Base-by-base conservation (phyloP, 768 basidiomycete genomes). In the Porpolomopsis calyptriformis region DNA sequence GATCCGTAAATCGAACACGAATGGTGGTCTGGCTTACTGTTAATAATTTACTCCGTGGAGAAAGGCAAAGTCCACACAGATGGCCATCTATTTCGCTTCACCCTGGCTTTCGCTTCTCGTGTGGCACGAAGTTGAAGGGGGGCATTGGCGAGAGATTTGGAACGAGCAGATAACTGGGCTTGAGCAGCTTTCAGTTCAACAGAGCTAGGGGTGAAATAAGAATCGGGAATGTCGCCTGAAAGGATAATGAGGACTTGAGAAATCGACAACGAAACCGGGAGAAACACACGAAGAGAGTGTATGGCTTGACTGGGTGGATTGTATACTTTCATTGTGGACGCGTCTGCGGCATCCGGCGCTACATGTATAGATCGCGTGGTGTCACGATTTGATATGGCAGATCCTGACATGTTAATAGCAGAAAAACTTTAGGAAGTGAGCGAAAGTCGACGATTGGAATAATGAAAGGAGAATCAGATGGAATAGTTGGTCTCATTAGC, bases 1-100 rank as follows among this genome's bases (percentile, higher is more conserved):
- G 74, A 61, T 93, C 87, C 18, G 78, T 67, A 63, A 93, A 94
- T 55, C 75, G 76, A 52, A 94, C 63, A 16, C 91, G 78, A 53
- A 94, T 85, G 2, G 73, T 84, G 1, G 87, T 88, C 87, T 92
- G 53, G 11, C 27, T 33, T 42, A 20, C 24, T 23, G n/a, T 48
- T 41, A 34, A 36, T 44, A n/a, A n/a, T 44, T 33, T 12, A 34
- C 25, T 47, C 0, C 43, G 46, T 26, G 23, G 36, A 31, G 25
- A 43, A 19, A n/a, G 45, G n/a, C 41, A 39, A 10, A 18, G 25
- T 5, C 57, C 72, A 52, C 50, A 89, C 87, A 47, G 71, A 74
- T 7, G 88, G 88, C 80, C 82, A 91, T 54, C 77, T 72, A 42
- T 80, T 76, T 40, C 61, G 68, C 57, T 76, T 84, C 23, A 68